phyloP scores from a whole-genome alignment of 148 eudicot species.

The Nyssa sinensis region DNA sequence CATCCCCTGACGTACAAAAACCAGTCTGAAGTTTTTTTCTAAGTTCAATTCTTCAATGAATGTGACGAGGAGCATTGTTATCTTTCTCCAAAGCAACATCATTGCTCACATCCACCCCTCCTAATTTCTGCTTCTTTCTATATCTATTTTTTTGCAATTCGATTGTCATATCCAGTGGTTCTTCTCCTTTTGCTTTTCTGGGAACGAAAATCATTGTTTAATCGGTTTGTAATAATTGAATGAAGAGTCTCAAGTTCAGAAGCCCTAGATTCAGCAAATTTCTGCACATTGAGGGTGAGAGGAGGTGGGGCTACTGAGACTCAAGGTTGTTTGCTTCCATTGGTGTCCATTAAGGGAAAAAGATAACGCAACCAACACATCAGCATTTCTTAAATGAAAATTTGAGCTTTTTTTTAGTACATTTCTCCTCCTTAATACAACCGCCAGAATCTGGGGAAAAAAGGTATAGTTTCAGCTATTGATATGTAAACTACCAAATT shows the following conservation, averaged over 20 bases:
- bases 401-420: no score
- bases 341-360: no score
- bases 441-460: no score
- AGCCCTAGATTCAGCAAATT: slow-evolving; percentile 67
- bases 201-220: slow-evolving; percentile 60
- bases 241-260: slow-evolving; percentile 70
- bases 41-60: slow-evolving; percentile 65
- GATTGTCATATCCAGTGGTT: no score
- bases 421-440: no score
- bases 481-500: no score
- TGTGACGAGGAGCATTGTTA: slow-evolving; percentile 51
- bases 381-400: no score
- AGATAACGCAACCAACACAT: no score
- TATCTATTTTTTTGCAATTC: slow-evolving; percentile 27
- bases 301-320: no score
- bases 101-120: slow-evolving; percentile 3
- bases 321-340: slow-evolving; percentile 28
- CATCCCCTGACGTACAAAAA: slow-evolving; percentile 58
- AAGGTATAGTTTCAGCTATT: no score
- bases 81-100: slow-evolving; percentile 12
- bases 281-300: slow-evolving; percentile 47
- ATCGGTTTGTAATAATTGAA: slow-evolving; percentile 52
- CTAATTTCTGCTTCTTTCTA: slow-evolving; percentile 23
- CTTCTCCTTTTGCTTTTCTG: slow-evolving; percentile 74
- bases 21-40: slow-evolving; percentile 56